Evolutionary conservation across 2,329 filamentous ascomycete genomes (phyloP).

Genomic region (Pseudomassariella vexata): DNA sequence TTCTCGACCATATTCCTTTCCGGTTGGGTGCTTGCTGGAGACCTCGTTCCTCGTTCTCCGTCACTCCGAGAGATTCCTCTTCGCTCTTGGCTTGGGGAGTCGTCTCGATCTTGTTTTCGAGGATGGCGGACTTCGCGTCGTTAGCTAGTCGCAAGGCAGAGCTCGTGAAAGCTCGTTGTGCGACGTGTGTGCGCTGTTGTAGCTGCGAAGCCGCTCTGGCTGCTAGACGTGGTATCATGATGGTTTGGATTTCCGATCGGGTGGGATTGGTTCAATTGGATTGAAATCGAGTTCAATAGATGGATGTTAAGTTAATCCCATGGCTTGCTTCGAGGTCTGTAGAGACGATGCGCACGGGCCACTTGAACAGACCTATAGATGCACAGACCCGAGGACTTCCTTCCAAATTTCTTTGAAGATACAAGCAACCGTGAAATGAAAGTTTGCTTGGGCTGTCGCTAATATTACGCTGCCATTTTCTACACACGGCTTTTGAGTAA

Average conservation of each 20-base stretch:
- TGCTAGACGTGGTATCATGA: constrained; percentile 40
- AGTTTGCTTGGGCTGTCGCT: too few relatives aligned
- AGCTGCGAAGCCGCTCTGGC: constrained; percentile 34
- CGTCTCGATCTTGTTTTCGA: constrained; percentile 33
- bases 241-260: constrained; percentile 22
- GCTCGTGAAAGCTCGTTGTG: constrained; percentile 41
- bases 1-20: constrained; percentile 72
- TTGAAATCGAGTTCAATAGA: constrained; percentile 14
- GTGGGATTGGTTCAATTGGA: too few relatives aligned
- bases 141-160: constrained; percentile 35
- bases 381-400: too few relatives aligned
- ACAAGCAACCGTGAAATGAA: too few relatives aligned
- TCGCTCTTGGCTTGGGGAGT: constrained; percentile 37
- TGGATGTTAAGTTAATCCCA: too few relatives aligned
- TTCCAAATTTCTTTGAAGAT: too few relatives aligned
- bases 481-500: too few relatives aligned
- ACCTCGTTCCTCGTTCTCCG: constrained; percentile 39
- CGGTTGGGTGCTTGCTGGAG: constrained; percentile 82
- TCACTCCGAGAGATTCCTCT: constrained; percentile 27
- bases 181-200: constrained; percentile 36
- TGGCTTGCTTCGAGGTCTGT: too few relatives aligned
- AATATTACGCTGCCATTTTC: too few relatives aligned
- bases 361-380: too few relatives aligned
- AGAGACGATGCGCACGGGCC: too few relatives aligned
- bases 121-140: constrained; percentile 32